Base-by-base conservation (phyloP, 345 rosid species). In the Rhodomyrtus tomentosa region DNA sequence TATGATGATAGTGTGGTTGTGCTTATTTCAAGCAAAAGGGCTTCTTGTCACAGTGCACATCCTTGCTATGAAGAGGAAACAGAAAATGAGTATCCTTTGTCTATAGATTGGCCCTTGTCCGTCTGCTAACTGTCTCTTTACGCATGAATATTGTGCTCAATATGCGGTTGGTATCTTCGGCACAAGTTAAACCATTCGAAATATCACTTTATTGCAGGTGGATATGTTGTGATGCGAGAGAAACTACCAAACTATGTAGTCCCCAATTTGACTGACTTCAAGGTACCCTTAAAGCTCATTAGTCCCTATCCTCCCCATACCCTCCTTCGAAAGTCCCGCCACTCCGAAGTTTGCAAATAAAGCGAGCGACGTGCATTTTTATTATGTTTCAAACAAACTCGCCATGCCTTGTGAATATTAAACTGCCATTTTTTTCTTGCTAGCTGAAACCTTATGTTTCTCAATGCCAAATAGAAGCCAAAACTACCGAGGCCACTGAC, bases 211-310 rank as follows among this genome's bases (percentile, higher is more conserved):
- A 68, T 83, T 88, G 91, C 91, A 92, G 98, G 98, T 87, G 95
- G 98, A 68, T 93, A 95, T 81, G 94, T 94, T 83, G 86, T 96
- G 86, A 83, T 92, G 92, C 96, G 87, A 50, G 93, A 93, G 90
- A 96, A 95, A 89, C 89, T 95, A 88, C 98, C 96, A 40, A 93
- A 93, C 86, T 95, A 95, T 74, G 88, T 93, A 1, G 95, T 93
- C 84, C 98, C 97, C 86, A 96, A 94, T 90, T 92, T 95, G 87
- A 93, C 96, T 0, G 92, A 86, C 89, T 94, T 94, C 86, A 90
- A 93, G 95, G 98, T 96, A 88, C 58, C 84, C 79, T 86, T 29
- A 68, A 38, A 40, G 32, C 73, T 50, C 21, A 15, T 82, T 83
- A 18, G 18, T 80, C n/a, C 68, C 22, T 22, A 32, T 48, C n/a